Conservation (phyloP, 1,139 yeast genomes). For the Meyerozyma sp. region DNA sequence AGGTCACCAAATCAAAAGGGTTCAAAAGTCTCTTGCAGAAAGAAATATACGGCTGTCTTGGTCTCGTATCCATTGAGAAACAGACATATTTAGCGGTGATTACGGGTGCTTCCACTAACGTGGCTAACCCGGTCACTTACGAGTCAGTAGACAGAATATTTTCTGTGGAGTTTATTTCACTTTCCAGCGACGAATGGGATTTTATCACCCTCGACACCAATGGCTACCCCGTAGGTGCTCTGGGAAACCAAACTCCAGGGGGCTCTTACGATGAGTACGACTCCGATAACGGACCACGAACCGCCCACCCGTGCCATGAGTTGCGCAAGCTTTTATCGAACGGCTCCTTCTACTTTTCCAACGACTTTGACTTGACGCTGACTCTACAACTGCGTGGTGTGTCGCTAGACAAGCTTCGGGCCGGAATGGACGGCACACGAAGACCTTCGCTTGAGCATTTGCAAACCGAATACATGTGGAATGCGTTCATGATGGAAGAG, state of each 20-base stretch:
- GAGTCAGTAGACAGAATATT: slow-evolving; percentile 78
- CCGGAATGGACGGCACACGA: slow-evolving; percentile 13
- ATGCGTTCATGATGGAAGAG: slow-evolving; percentile 83
- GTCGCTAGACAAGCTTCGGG: slow-evolving; percentile 29
- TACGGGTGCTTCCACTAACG: slow-evolving; percentile 62
- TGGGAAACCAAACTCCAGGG: slow-evolving; percentile 6
- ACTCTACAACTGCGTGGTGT: slow-evolving; percentile 67
- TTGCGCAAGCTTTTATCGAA: slow-evolving; percentile 71
- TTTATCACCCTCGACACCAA: slow-evolving; percentile 56
- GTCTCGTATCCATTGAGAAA: slow-evolving; percentile 63
- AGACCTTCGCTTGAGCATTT: slow-evolving; percentile 38
- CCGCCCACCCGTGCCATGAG: slow-evolving; percentile 81
- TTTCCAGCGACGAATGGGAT: slow-evolving; percentile 76
- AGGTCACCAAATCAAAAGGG: slow-evolving; percentile 33
- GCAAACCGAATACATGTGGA: slow-evolving; percentile 95
- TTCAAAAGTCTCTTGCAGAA: slow-evolving; percentile 48
- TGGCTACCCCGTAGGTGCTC: slow-evolving; percentile 47
- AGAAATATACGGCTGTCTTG: slow-evolving; percentile 77
- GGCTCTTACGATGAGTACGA: slow-evolving; percentile 16
- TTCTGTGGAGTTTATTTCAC: slow-evolving; percentile 80
- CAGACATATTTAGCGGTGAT: slow-evolving; percentile 77
- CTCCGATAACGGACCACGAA: slow-evolving; percentile 18
- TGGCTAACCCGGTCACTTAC: slow-evolving; percentile 78
- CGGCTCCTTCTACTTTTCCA: slow-evolving; percentile 89
- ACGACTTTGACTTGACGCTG: slow-evolving; percentile 87